These are phyloP conservation scores for Amanita brunnescens DNA, from an alignment of 768 basidiomycete genomes.

Conservation along the genomic window DNA sequence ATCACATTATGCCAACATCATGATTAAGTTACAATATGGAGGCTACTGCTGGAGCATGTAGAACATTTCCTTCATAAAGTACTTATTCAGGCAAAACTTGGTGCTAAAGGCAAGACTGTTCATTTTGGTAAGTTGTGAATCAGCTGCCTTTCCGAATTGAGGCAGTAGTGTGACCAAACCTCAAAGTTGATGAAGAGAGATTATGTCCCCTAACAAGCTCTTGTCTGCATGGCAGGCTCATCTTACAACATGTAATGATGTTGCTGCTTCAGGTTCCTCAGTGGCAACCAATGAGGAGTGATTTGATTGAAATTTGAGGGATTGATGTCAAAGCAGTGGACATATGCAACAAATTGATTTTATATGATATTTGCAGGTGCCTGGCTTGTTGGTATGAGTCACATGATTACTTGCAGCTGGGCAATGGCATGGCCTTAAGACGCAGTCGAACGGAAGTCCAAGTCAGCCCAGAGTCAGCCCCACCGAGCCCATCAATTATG, in stretches of 20 bases:
- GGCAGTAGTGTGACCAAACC: slow-evolving; percentile 3
- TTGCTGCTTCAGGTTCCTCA: neutral
- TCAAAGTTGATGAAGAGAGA: neutral
- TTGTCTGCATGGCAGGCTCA: neutral
- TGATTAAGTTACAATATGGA: too few relatives aligned
- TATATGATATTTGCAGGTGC: too few relatives aligned
- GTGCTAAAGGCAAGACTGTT: slow-evolving; percentile 6
- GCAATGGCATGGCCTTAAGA: slow-evolving; percentile 10
- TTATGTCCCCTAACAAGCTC: neutral
- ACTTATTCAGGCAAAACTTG: slow-evolving; percentile 11
- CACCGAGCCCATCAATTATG: too few relatives aligned
- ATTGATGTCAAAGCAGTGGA: slow-evolving; percentile 13
- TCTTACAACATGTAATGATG: neutral
- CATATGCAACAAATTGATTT: slow-evolving; percentile 12
- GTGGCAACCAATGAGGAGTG: too few relatives aligned
- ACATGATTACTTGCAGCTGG: slow-evolving; percentile 10
- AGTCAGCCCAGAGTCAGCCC: neutral
- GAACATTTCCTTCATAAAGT: slow-evolving; percentile 11
- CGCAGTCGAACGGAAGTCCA: too few relatives aligned
- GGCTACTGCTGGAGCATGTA: slow-evolving; percentile 5
- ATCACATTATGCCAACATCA: too few relatives aligned
- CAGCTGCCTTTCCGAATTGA: slow-evolving; percentile 10
- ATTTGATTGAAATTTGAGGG: too few relatives aligned
- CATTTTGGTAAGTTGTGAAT: slow-evolving; percentile 4
- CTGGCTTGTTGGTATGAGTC: slow-evolving; percentile 1